A percentile compares a stretch with the other conserved stretches of the same genome.
These are phyloP conservation scores for Kregervanrija fluxuum DNA, from an alignment of 805 yeast genomes.

Conservation along the genomic window DNA sequence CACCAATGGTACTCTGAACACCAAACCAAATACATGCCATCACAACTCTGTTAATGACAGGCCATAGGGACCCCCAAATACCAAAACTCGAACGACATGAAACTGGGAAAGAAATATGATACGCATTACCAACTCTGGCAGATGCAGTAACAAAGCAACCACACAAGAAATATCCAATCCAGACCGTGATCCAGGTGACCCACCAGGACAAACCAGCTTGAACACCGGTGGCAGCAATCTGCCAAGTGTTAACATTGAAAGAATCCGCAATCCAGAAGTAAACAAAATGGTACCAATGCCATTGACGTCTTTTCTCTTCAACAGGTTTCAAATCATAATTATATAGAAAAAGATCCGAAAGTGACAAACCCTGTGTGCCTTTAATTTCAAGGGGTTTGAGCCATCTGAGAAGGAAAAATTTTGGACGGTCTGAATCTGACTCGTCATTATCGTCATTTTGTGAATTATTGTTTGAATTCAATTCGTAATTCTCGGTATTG, in stretches of 20 bases:
- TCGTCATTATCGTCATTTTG: neutral
- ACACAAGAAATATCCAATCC: conserved; percentile 73
- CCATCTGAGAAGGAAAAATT: conserved; percentile 6
- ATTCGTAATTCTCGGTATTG: neutral
- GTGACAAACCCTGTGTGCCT: conserved; percentile 32
- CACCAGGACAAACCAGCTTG: conserved; percentile 78
- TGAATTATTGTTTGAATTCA: neutral
- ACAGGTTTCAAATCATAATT: conserved; percentile 78
- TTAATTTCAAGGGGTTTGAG: conserved; percentile 19
- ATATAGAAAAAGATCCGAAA: conserved; percentile 57
- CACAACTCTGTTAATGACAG: conserved; percentile 78
- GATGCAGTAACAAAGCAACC: conserved; percentile 64
- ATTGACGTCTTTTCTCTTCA: conserved; percentile 63
- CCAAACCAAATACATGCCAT: conserved; percentile 79
- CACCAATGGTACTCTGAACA: conserved; percentile 81
- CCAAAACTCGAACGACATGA: conserved; percentile 80
- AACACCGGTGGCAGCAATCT: conserved; percentile 83
- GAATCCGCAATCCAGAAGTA: conserved; percentile 87
- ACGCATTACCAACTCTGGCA: conserved; percentile 72
- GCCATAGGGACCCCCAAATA: conserved; percentile 82
- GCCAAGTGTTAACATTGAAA: conserved; percentile 86
- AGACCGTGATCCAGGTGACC: conserved; percentile 84
- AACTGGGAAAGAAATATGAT: conserved; percentile 83
- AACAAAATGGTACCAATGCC: conserved; percentile 80
- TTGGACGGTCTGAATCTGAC: neutral